Percentiles rank a stretch among this genome's conserved stretches.
phyloP scores from a whole-genome alignment of 768 basidiomycete species.

The Mycena indigotica region DNA sequence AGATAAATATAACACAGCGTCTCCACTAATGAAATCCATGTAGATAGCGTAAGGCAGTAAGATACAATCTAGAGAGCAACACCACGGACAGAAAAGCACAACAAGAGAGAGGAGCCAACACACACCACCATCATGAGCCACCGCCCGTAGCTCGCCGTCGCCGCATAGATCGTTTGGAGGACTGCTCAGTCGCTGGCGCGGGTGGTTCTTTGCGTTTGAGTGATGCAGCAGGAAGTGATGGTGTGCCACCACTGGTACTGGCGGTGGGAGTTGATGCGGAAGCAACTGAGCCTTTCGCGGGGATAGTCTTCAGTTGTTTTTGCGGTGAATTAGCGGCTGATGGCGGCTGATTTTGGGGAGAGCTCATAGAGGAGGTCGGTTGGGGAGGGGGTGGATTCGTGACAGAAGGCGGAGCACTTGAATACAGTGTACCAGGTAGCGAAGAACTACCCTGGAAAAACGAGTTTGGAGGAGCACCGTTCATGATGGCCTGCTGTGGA shows the following conservation, averaged over 20 bases:
- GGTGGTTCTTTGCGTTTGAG: constrained; percentile 67
- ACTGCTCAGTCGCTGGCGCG: constrained; percentile 48
- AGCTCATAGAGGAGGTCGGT: constrained; percentile 38
- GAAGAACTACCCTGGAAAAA: constrained; percentile 25
- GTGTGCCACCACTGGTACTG: constrained; percentile 49
- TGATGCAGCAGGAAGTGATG: constrained; percentile 48
- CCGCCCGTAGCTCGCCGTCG: constrained; percentile 51
- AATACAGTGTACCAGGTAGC: constrained; percentile 47
- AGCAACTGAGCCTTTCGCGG: constrained; percentile 19
- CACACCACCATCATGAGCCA: constrained; percentile 33
- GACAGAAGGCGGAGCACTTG: constrained; percentile 48
- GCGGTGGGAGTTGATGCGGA: constrained; percentile 42
- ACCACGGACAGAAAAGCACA: constrained; percentile 22
- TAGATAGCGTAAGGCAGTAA: constrained; percentile 30
- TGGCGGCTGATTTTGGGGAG: constrained; percentile 53
- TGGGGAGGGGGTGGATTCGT: constrained; percentile 42
- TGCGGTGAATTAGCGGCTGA: constrained; percentile 58
- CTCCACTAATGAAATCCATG: constrained; percentile 29
- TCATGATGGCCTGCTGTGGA: constrained; percentile 26
- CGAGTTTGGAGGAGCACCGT: constrained; percentile 22
- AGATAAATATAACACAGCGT: constrained; percentile 2
- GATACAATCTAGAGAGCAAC: constrained; percentile 41
- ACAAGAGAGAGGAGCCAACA: constrained; percentile 20
- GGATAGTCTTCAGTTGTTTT: constrained; percentile 66
- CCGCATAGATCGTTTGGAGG: constrained; percentile 53